Percentiles rank a stretch among this genome's conserved stretches.
phyloP scores from a whole-genome alignment of 1,284 basidiomycete genomes.

The Abortiporus biennis region DNA sequence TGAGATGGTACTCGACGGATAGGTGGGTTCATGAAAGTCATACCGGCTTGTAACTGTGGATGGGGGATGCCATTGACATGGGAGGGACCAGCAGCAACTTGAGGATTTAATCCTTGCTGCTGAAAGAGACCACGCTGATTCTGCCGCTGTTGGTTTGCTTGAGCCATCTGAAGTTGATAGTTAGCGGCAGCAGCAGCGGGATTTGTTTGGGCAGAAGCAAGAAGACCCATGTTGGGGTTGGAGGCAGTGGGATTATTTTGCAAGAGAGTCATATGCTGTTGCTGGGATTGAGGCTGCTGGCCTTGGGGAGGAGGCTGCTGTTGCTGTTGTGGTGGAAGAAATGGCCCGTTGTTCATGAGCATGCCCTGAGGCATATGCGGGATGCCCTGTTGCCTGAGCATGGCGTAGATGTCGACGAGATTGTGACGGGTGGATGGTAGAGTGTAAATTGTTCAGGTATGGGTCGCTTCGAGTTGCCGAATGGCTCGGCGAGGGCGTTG shows the following conservation, averaged over 20 bases:
- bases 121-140: neutral
- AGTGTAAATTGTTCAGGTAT: too few species aligned
- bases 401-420: too few species aligned
- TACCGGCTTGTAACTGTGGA: neutral
- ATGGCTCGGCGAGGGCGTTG: too few species aligned
- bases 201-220: neutral
- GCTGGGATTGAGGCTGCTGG: neutral
- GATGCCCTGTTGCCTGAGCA: too few species aligned
- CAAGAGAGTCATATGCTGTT: neutral
- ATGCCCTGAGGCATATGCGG: constrained; percentile 1
- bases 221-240: neutral
- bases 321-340: neutral
- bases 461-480: too few species aligned
- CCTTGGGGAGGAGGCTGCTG: neutral
- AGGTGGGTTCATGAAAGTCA: neutral
- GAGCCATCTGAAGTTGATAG: constrained; percentile 3
- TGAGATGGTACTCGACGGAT: constrained; percentile 3
- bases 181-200: neutral
- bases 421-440: too few species aligned
- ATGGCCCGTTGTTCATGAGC: neutral
- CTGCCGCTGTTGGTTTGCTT: constrained; percentile 1
- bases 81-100: neutral
- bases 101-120: neutral
- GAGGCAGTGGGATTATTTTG: neutral
- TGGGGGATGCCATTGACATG: constrained; percentile 3